Evolutionary conservation across 1,139 yeast species (phyloP), one percentile per base, ranked within the genome.

Genomic region (Lodderomyces oxycetoniae): DNA sequence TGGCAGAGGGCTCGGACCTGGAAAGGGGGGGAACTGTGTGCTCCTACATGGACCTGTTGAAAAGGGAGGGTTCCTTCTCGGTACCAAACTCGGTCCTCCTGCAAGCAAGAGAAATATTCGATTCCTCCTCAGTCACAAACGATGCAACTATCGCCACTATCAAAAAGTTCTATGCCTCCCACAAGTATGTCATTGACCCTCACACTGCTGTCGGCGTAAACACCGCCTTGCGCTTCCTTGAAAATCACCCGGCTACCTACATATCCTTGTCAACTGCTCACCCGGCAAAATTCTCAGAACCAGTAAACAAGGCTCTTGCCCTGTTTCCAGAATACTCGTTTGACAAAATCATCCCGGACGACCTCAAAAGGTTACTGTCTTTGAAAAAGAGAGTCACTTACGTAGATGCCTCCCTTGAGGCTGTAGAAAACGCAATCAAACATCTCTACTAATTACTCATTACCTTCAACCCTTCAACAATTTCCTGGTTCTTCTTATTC

Each of bases 271-370:
- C 97, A 2, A 91, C 98, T 30, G 98, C 98, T 5, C 98, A 91
- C 56, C 98, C 98, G 28, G 98, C 98, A 41, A 91, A 91, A 63
- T 91, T 91, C 55, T 86, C 96, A 17, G 96, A 88, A 44, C 98
- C 95, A 35, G 98, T 91, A 13, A 83, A 88, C 57, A 67, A 74
- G 49, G 88, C 97, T 2, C 74, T 91, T 47, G 57, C 62, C 33
- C 71, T 71, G 2, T 68, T 77, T 42, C 74, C 71, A 16, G 87
- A 78, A 16, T 93, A 89, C 62, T 77, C 88, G 4, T 91, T 91
- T 52, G 96, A 87, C 48, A 69, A 70, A 34, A 96, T 93, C 19
- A 71, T 93, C 38, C 98, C 98, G 24, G 84, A 71, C 24, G 96
- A 87, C 59, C 76, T 91, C 60, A 83, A 76, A 60, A 76, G 74